phyloP scores from a whole-genome alignment of 2,329 filamentous ascomycete genomes.

The Colletotrichum scovillei region DNA sequence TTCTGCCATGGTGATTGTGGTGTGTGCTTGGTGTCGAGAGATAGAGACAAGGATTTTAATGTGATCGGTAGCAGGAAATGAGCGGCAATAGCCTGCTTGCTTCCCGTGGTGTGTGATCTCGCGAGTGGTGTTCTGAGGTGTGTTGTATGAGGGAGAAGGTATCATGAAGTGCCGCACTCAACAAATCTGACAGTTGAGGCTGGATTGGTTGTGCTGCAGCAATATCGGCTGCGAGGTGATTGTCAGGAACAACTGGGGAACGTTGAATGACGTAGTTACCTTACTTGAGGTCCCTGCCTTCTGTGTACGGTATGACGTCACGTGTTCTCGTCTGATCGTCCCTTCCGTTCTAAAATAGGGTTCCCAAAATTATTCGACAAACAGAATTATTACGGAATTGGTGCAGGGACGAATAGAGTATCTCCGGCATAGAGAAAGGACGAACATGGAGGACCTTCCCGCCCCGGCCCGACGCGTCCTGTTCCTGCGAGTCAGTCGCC shows the following conservation, averaged over 20 bases:
- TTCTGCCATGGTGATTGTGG: conserved; percentile 48
- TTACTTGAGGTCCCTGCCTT: not conserved
- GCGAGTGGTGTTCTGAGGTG: no score
- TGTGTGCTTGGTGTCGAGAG: not conserved
- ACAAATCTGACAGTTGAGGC: conserved; percentile 13
- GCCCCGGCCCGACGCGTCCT: not conserved
- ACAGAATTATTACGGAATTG: no score
- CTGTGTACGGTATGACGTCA: conserved; percentile 27
- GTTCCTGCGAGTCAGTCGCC: not conserved
- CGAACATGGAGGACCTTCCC: not conserved
- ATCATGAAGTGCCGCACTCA: not conserved
- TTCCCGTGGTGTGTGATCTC: not conserved
- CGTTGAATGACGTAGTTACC: conserved; percentile 32
- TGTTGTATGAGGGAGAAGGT: not conserved
- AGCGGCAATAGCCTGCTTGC: not conserved
- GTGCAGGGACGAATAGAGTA: not conserved
- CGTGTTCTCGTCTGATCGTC: not conserved
- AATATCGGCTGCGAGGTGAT: not conserved
- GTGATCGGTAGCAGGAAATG: not conserved
- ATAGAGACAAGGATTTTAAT: not conserved
- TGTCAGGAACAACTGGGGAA: conserved; percentile 15
- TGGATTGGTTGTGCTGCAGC: not conserved
- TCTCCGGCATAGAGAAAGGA: not conserved
- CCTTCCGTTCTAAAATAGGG: not conserved
- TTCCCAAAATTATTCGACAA: not conserved